phyloP scores from a whole-genome alignment of 2,329 filamentous ascomycete species.

The Arthrobotrys sinensis region DNA sequence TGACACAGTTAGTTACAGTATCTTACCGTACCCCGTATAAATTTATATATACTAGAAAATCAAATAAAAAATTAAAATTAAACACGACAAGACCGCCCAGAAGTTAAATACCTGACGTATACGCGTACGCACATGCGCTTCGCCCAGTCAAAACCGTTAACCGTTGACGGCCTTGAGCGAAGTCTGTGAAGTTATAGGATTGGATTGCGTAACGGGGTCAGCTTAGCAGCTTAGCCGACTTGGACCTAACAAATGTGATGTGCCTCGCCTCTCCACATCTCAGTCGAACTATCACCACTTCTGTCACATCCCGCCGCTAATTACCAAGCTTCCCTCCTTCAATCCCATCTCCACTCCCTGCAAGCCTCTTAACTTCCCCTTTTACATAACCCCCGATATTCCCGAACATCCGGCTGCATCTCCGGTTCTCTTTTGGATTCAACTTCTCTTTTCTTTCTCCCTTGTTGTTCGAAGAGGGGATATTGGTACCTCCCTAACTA shows the following conservation, averaged over 20 bases:
- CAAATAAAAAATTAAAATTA: not conserved
- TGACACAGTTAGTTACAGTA: too few species aligned
- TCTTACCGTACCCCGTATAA: too few species aligned
- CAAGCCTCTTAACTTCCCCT: not conserved
- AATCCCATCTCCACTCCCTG: slow-evolving; percentile 2
- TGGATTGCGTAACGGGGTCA: slow-evolving; percentile 43
- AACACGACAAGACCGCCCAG: not conserved
- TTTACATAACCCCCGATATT: slow-evolving; percentile 23
- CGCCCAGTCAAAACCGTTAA: not conserved
- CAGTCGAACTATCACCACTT: slow-evolving; percentile 9
- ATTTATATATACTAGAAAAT: not conserved
- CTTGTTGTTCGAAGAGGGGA: slow-evolving; percentile 17
- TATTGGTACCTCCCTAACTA: not conserved
- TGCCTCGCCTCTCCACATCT: slow-evolving; percentile 41
- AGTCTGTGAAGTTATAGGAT: not conserved
- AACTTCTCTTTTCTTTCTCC: slow-evolving; percentile 2
- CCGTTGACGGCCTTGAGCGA: not conserved
- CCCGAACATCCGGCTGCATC: slow-evolving; percentile 28
- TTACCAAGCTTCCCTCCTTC: slow-evolving; percentile 22
- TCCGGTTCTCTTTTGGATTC: slow-evolving; percentile 8
- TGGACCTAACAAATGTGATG: slow-evolving; percentile 39
- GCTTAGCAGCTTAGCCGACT: slow-evolving; percentile 30
- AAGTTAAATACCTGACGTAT: too few species aligned
- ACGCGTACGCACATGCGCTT: not conserved
- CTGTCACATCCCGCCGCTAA: slow-evolving; percentile 26